phyloP scores from a whole-genome alignment of 371 early-diverging fungal genomes.

The Chytridiales sp. region DNA sequence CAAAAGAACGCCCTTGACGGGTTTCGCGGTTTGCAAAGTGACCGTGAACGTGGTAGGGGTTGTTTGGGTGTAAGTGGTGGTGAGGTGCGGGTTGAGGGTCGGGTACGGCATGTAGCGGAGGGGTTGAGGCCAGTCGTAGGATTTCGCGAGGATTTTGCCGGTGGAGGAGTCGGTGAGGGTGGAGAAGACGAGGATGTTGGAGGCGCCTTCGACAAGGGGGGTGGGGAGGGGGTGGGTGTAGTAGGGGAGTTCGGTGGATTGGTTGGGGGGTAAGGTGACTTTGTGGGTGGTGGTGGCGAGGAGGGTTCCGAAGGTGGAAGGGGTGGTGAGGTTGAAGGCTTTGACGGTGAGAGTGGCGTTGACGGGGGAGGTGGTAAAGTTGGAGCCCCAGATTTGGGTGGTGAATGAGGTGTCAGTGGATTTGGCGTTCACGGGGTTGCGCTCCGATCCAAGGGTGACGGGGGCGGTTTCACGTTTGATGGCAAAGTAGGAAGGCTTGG shows the following conservation, averaged over 20 bases:
- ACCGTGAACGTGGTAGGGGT: neutral
- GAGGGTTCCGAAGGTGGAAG: neutral
- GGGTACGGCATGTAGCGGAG: slow-evolving; percentile 20
- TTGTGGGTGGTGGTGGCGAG: neutral
- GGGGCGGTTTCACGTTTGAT: slow-evolving; percentile 20
- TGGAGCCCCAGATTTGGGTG: slow-evolving; percentile 9
- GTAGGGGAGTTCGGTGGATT: neutral
- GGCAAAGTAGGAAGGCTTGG: slow-evolving; percentile 27
- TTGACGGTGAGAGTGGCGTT: slow-evolving; percentile 2
- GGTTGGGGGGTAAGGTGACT: neutral
- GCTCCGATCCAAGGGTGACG: slow-evolving; percentile 7
- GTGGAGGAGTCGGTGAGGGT: neutral
- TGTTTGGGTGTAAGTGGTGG: neutral
- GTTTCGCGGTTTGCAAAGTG: neutral
- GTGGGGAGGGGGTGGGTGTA: neutral
- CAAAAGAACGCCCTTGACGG: slow-evolving; percentile 23
- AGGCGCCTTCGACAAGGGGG: neutral
- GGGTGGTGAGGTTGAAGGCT: slow-evolving; percentile 3
- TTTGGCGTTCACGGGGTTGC: neutral
- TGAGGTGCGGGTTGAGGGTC: slow-evolving; percentile 2
- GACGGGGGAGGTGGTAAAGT: neutral
- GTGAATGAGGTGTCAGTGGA: neutral
- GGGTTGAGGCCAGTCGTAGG: slow-evolving; percentile 28
- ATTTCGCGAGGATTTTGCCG: slow-evolving; percentile 1
- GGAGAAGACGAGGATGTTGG: slow-evolving; percentile 3